Percentiles rank a stretch among this genome's conserved stretches.
Evolutionary conservation across 2,329 filamentous ascomycete genomes (phyloP).

Genomic region (Colletotrichum simmondsii): DNA sequence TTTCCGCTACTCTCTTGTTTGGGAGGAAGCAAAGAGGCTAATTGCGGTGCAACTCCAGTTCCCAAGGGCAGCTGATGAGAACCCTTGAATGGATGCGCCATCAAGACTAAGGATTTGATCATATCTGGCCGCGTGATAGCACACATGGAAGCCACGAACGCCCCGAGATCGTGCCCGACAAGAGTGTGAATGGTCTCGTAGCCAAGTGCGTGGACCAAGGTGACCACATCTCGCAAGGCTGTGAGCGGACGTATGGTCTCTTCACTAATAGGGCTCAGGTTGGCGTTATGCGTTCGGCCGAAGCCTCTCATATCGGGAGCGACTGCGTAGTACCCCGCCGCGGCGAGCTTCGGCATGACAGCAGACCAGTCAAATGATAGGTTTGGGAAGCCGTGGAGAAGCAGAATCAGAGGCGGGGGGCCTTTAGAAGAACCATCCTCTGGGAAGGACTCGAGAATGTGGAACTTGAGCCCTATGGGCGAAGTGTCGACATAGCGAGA

Average conservation of each 20-base stretch:
- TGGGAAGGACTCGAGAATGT: slow-evolving; percentile 66
- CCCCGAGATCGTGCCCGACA: slow-evolving; percentile 76
- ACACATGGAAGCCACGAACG: slow-evolving; percentile 67
- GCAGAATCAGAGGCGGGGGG: slow-evolving; percentile 63
- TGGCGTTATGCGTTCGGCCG: slow-evolving; percentile 61
- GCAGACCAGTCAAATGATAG: slow-evolving; percentile 77
- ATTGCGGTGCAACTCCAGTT: neutral
- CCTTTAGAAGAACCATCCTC: slow-evolving; percentile 40
- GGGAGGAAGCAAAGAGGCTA: neutral
- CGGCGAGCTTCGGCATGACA: slow-evolving; percentile 67
- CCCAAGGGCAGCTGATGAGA: slow-evolving; percentile 58
- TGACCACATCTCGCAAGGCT: slow-evolving; percentile 70
- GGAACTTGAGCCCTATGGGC: slow-evolving; percentile 68
- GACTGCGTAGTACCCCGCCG: slow-evolving; percentile 71
- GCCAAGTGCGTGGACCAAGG: slow-evolving; percentile 69
- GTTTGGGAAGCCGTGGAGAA: slow-evolving; percentile 76
- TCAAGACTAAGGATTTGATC: slow-evolving; percentile 69
- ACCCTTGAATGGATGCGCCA: slow-evolving; percentile 73
- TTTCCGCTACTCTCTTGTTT: slow-evolving; percentile 20
- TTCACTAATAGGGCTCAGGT: slow-evolving; percentile 36
- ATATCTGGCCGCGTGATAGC: slow-evolving; percentile 73
- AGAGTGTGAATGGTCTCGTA: slow-evolving; percentile 68
- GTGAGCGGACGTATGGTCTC: slow-evolving; percentile 61
- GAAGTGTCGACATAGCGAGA: slow-evolving; percentile 63
- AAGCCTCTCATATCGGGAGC: slow-evolving; percentile 77